phyloP scores from a whole-genome alignment of 2,329 filamentous ascomycete genomes.

The Aureobasidium uvarum region DNA sequence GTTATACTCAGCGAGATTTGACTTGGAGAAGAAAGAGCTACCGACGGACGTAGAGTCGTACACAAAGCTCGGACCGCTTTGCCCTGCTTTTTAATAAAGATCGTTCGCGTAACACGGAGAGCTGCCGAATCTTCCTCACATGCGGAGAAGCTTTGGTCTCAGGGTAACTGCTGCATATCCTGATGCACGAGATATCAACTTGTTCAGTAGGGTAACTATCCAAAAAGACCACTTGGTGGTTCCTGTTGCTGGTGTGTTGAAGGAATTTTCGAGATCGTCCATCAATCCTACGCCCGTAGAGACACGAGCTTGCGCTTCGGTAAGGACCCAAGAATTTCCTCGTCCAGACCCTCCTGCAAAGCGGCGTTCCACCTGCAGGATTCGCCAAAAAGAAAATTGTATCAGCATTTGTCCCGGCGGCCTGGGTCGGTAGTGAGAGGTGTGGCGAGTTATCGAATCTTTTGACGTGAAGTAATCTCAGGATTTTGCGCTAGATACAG shows the following conservation, averaged over 20 bases:
- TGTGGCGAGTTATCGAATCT: background rate
- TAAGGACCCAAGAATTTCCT: background rate
- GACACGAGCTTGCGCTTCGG: background rate
- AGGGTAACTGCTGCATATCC: background rate
- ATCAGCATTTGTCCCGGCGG: background rate
- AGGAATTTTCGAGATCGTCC: background rate
- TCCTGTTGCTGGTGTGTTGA: background rate
- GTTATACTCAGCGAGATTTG: background rate
- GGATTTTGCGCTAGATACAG: background rate
- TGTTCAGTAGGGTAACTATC: background rate
- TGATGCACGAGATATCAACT: background rate
- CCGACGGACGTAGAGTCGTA: background rate
- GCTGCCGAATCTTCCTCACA: conserved; percentile 5
- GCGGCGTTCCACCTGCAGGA: background rate
- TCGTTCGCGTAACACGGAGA: conserved; percentile 9
- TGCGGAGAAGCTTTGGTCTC: conserved; percentile 21
- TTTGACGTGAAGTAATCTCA: background rate
- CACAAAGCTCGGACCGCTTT: background rate
- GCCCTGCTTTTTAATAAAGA: background rate
- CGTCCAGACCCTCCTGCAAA: background rate
- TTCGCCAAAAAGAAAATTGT: background rate
- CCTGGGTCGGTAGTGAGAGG: background rate
- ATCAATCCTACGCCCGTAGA: background rate
- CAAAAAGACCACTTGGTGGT: background rate
- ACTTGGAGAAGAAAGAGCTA: background rate